phyloP scores from a whole-genome alignment of 2,329 filamentous ascomycete genomes.

The Neofusicoccum ribis region DNA sequence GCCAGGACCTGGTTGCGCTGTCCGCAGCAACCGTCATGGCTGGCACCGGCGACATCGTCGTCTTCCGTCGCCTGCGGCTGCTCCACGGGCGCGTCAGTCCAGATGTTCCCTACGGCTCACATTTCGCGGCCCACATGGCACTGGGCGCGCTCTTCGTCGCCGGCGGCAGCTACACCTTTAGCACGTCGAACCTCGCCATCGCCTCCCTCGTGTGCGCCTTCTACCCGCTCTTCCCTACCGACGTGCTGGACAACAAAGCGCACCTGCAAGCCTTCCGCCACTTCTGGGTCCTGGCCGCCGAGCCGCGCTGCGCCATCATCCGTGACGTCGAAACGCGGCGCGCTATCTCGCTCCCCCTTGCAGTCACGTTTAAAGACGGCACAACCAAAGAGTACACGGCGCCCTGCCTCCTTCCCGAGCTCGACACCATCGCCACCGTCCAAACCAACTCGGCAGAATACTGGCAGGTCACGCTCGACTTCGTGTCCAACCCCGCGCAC shows the following conservation, averaged over 20 bases:
- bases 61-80: slow-evolving; percentile 81
- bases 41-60: slow-evolving; percentile 83
- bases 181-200: slow-evolving; percentile 82
- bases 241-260: slow-evolving; percentile 88
- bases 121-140: slow-evolving; percentile 88
- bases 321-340: slow-evolving; percentile 84
- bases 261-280: slow-evolving; percentile 96
- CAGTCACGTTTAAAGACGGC: slow-evolving; percentile 58
- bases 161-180: slow-evolving; percentile 88
- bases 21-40: slow-evolving; percentile 90
- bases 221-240: slow-evolving; percentile 88
- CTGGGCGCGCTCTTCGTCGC: slow-evolving; percentile 89
- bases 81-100: slow-evolving; percentile 84
- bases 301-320: slow-evolving; percentile 83
- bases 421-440: slow-evolving; percentile 62
- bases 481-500: slow-evolving; percentile 63
- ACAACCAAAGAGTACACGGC: slow-evolving; percentile 43
- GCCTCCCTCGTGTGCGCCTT: slow-evolving; percentile 86
- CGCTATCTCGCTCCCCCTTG: slow-evolving; percentile 72
- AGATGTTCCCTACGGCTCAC: slow-evolving; percentile 88
- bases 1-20: slow-evolving; percentile 82
- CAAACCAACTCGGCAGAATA: slow-evolving; percentile 66
- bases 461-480: slow-evolving; percentile 81
- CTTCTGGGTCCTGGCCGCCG: slow-evolving; percentile 92
- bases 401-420: slow-evolving; percentile 63